A percentile compares a stretch with the other conserved stretches of the same genome.
Evolutionary conservation across 1,284 basidiomycete genomes (phyloP).

Genomic region (Malassezia vespertilionis): DNA sequence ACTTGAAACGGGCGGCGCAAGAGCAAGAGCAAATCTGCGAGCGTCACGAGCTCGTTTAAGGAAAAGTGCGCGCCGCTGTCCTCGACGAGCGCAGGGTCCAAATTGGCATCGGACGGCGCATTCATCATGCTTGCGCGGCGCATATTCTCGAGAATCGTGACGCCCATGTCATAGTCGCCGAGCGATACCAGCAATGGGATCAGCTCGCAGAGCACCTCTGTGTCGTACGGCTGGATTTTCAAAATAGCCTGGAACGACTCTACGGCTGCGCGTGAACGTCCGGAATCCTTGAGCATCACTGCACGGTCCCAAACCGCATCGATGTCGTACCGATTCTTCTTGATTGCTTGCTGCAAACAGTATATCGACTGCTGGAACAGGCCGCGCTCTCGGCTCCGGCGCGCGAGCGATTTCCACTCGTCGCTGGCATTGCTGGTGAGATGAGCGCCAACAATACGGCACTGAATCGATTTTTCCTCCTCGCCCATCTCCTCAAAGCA

Average conservation of each 20-base stretch:
- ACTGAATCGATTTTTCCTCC: constrained; percentile 59
- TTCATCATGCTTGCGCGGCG: constrained; percentile 50
- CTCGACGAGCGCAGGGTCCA: constrained; percentile 10
- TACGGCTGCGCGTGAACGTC: constrained; percentile 64
- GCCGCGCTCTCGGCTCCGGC: constrained; percentile 55
- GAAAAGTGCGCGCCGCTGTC: constrained; percentile 20
- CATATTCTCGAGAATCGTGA: constrained; percentile 58
- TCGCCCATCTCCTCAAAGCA: constrained; percentile 23
- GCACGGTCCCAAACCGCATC: constrained; percentile 85
- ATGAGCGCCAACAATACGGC: constrained; percentile 81
- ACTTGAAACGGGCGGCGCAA: constrained; percentile 61
- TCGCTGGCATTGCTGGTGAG: constrained; percentile 64
- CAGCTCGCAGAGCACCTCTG: constrained; percentile 67
- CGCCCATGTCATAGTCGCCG: constrained; percentile 58
- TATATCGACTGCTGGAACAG: constrained; percentile 77
- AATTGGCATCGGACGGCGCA: constrained; percentile 18
- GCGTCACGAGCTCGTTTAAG: constrained; percentile 55
- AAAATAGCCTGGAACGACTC: constrained; percentile 66
- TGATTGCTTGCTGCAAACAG: constrained; percentile 74
- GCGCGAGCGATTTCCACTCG: constrained; percentile 70
- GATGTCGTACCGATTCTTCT: constrained; percentile 66
- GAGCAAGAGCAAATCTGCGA: constrained; percentile 71
- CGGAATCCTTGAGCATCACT: constrained; percentile 64
- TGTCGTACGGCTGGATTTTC: constrained; percentile 66
- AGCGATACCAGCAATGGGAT: constrained; percentile 66